Evolutionary conservation across 805 yeast species (phyloP).

Genomic region (Candida bentonensis): DNA sequence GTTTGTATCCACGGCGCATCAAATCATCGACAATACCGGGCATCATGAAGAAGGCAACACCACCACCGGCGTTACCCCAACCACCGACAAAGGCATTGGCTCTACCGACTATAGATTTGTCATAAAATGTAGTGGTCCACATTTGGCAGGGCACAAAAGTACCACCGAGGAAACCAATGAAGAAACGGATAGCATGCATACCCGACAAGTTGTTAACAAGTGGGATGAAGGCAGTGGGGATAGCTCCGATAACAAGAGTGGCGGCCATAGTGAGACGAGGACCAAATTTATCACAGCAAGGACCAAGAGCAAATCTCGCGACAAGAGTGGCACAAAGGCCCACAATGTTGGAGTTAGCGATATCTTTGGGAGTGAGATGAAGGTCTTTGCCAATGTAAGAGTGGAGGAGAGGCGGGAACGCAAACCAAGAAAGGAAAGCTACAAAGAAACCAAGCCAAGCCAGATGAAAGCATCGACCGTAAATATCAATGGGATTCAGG

Average conservation of each 20-base stretch:
- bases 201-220: slow-evolving; percentile 12
- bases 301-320: slow-evolving; percentile 9
- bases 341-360: slow-evolving; percentile 8
- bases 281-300: slow-evolving; percentile 8
- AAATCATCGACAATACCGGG: slow-evolving; percentile 6
- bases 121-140: slow-evolving; percentile 9
- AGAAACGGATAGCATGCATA: slow-evolving; percentile 18
- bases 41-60: slow-evolving; percentile 11
- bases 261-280: slow-evolving; percentile 8
- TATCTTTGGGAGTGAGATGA: slow-evolving; percentile 7
- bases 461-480: slow-evolving; percentile 7
- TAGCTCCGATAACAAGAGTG: slow-evolving; percentile 7
- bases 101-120: slow-evolving; percentile 8
- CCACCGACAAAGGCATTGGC: slow-evolving; percentile 9
- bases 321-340: slow-evolving; percentile 8
- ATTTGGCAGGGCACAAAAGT: slow-evolving; percentile 9
- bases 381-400: slow-evolving; percentile 6
- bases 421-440: slow-evolving; percentile 10
- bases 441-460: slow-evolving; percentile 9
- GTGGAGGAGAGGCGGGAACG: slow-evolving; percentile 9
- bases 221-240: slow-evolving; percentile 10
- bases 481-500: slow-evolving; percentile 7
- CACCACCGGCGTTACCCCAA: slow-evolving; percentile 12
- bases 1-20: slow-evolving; percentile 5
- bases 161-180: slow-evolving; percentile 21